phyloP scores from a whole-genome alignment of 108 stramenopile genomes.

The Schizochytrium sp. region DNA sequence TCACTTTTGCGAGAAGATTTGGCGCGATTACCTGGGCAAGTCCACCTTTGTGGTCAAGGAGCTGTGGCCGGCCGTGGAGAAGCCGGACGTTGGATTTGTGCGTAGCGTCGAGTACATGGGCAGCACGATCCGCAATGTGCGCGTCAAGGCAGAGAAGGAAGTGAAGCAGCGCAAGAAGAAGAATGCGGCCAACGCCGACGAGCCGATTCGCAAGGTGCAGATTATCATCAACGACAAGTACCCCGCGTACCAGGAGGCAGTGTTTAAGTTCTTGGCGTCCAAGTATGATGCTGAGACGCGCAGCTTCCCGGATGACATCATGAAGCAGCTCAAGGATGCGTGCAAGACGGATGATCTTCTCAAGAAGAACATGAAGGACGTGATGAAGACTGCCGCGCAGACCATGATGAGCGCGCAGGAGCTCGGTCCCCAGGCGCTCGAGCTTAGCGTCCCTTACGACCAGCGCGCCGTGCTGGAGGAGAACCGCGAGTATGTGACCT shows the following conservation, averaged over 20 bases:
- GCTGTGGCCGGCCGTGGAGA: neutral
- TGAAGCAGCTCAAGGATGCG: conserved; percentile 5
- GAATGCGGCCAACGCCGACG: neutral
- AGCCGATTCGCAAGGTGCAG: neutral
- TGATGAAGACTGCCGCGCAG: neutral
- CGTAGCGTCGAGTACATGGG: neutral
- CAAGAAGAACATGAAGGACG: neutral
- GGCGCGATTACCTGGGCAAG: conserved; percentile 28
- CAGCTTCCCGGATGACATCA: neutral
- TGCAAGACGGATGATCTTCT: neutral
- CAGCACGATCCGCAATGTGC: neutral
- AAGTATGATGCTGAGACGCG: neutral
- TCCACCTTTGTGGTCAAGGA: neutral
- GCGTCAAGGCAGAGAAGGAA: neutral
- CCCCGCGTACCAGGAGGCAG: neutral
- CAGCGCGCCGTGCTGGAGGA: neutral
- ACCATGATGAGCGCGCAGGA: neutral
- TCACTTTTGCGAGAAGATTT: conserved; percentile 66
- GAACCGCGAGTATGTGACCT: neutral
- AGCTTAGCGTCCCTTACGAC: neutral
- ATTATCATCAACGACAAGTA: neutral
- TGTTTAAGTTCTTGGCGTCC: neutral
- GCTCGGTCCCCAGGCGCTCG: neutral
- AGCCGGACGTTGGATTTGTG: neutral
- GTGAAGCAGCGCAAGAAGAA: conserved; percentile 2